phyloP scores from a whole-genome alignment of 768 basidiomycete species.

The Auricularia sp. region DNA sequence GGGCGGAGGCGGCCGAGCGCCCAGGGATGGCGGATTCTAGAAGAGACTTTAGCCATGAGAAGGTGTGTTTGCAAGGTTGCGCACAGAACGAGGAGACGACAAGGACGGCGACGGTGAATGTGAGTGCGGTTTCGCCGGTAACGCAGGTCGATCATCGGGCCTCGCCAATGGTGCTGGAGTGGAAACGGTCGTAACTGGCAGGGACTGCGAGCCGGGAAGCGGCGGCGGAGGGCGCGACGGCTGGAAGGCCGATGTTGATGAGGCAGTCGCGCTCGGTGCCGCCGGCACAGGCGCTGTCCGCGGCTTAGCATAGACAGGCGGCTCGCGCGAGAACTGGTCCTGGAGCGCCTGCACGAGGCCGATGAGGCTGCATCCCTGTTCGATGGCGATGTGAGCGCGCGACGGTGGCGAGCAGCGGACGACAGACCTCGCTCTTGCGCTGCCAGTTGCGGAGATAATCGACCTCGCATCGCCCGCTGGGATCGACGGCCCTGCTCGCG shows the following conservation, averaged over 20 bases:
- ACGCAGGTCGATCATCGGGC: background rate
- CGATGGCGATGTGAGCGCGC: background rate
- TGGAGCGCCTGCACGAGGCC: conserved; percentile 69
- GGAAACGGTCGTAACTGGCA: conserved; percentile 3
- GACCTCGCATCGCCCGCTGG: conserved; percentile 61
- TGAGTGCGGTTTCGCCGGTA: background rate
- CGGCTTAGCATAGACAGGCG: conserved; percentile 86
- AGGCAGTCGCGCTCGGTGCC: background rate
- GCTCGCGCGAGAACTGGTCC: conserved; percentile 70
- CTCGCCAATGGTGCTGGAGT: background rate
- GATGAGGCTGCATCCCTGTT: conserved; percentile 66
- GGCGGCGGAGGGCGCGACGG: conserved; percentile 13
- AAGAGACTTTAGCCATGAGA: background rate
- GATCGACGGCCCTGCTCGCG: conserved; percentile 63
- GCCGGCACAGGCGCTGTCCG: conserved; percentile 17
- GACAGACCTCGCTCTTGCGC: conserved; percentile 66
- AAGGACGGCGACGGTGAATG: background rate
- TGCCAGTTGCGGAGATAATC: conserved; percentile 72
- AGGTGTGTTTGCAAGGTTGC: background rate
- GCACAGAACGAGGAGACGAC: background rate
- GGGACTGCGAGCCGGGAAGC: conserved; percentile 7
- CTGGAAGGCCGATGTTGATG: background rate
- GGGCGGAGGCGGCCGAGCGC: background rate
- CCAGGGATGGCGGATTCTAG: background rate
- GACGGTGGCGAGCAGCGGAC: conserved; percentile 5